These are phyloP conservation scores for Bryum argenteum DNA, from an alignment of 225 moss, liverwort and hornwort species.

Conservation along the genomic window DNA sequence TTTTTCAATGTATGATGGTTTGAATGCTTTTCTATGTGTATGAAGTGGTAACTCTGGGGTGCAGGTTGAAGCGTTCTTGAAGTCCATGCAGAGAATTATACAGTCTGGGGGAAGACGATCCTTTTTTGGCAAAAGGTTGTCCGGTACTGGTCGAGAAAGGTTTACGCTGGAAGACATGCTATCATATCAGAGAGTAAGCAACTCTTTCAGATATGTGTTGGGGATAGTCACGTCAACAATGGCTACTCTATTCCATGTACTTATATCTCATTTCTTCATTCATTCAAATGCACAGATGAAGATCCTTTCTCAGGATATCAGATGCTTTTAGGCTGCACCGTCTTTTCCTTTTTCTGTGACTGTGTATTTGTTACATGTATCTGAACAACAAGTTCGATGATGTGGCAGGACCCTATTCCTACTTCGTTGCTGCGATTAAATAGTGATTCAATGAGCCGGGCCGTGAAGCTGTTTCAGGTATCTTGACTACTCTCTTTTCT, in stretches of 20 bases:
- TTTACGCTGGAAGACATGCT: constrained; percentile 95
- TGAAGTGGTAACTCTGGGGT: constrained; percentile 17
- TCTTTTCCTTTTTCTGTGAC: constrained; percentile 15
- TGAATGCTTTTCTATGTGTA: not conserved
- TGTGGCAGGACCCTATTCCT: constrained; percentile 80
- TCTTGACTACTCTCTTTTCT: constrained; percentile 1
- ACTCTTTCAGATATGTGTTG: constrained; percentile 44
- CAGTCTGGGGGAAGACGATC: constrained; percentile 80
- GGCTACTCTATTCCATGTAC: constrained; percentile 47
- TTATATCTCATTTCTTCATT: constrained; percentile 39
- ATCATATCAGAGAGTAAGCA: constrained; percentile 82
- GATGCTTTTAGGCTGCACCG: not conserved
- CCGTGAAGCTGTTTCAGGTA: constrained; percentile 88
- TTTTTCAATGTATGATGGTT: not conserved
- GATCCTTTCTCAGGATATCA: constrained; percentile 29
- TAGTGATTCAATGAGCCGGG: constrained; percentile 80
- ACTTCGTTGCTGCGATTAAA: constrained; percentile 88
- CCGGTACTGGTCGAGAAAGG: constrained; percentile 76
- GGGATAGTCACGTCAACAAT: constrained; percentile 36
- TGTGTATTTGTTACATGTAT: not conserved
- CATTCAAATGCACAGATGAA: constrained; percentile 33
- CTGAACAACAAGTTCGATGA: constrained; percentile 28
- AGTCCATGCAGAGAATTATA: constrained; percentile 87
- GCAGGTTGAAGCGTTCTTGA: constrained; percentile 88
- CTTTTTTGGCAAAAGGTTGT: constrained; percentile 80